phyloP scores from a whole-genome alignment of 441 rosid genomes.

The Arabidopsis hybrid region DNA sequence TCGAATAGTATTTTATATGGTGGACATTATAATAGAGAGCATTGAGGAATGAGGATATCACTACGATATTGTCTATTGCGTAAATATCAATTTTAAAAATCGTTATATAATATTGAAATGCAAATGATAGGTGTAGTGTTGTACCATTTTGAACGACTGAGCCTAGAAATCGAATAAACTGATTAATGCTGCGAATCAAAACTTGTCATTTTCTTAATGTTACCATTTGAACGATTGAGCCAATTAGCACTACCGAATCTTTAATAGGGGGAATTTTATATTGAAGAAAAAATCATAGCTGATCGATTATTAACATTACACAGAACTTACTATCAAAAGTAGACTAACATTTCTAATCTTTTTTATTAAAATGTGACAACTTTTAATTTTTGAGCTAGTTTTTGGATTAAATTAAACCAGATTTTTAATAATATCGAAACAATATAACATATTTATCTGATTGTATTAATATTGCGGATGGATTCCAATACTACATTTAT shows the following conservation, averaged over 20 bases:
- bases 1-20: conserved; percentile 30
- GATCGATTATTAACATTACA: neutral
- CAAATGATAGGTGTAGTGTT: neutral
- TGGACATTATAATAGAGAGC: conserved; percentile 33
- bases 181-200: conserved; percentile 17
- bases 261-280: neutral
- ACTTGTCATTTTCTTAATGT: conserved; percentile 27
- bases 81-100: neutral
- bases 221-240: conserved; percentile 25
- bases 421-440: no score
- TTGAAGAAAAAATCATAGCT: conserved; percentile 4
- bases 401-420: no score
- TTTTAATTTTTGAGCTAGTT: no score
- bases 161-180: conserved; percentile 2
- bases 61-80: conserved; percentile 36
- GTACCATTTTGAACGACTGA: conserved; percentile 14
- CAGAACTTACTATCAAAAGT: neutral
- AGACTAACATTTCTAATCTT: no score
- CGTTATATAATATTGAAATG: neutral
- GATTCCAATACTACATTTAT: no score
- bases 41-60: conserved; percentile 11
- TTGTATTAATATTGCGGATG: no score
- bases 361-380: no score
- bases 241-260: conserved; percentile 29
- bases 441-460: no score